Conservation (phyloP, 2,329 filamentous ascomycete species). For the Dothistroma pini region DNA sequence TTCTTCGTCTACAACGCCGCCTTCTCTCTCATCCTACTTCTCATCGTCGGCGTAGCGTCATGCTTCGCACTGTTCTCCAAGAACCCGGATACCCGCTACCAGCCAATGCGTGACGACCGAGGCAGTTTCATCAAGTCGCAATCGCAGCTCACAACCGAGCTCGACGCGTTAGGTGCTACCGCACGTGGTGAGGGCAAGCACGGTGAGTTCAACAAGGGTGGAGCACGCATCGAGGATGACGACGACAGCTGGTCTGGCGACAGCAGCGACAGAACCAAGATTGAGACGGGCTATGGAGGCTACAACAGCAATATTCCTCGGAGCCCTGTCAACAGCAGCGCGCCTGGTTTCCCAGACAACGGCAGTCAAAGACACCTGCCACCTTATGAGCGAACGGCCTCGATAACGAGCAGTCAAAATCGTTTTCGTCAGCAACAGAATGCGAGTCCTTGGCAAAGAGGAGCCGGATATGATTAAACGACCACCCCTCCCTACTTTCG, state of each 20-base stretch:
- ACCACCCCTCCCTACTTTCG: slow-evolving; percentile 16
- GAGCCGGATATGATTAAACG: slow-evolving; percentile 58
- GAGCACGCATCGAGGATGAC: slow-evolving; percentile 66
- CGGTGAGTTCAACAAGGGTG: slow-evolving; percentile 50
- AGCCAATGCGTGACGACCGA: slow-evolving; percentile 93
- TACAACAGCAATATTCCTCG: slow-evolving; percentile 40
- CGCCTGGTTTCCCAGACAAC: slow-evolving; percentile 47
- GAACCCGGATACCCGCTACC: slow-evolving; percentile 92
- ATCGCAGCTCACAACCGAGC: slow-evolving; percentile 79
- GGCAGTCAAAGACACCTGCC: slow-evolving; percentile 39
- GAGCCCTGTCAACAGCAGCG: slow-evolving; percentile 48
- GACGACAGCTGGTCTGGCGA: slow-evolving; percentile 62
- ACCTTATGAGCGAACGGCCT: slow-evolving; percentile 37
- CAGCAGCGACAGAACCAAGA: slow-evolving; percentile 39
- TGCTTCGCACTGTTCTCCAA: slow-evolving; percentile 80
- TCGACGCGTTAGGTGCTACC: slow-evolving; percentile 84
- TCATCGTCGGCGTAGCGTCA: slow-evolving; percentile 76
- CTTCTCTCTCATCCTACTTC: slow-evolving; percentile 75
- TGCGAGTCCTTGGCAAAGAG: slow-evolving; percentile 62
- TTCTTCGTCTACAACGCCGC: slow-evolving; percentile 85
- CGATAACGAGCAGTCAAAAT: slow-evolving; percentile 17
- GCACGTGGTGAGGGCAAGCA: slow-evolving; percentile 70
- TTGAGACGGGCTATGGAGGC: slow-evolving; percentile 28
- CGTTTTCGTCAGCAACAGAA: slow-evolving; percentile 37
- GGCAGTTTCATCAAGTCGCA: slow-evolving; percentile 98